Conservation (phyloP, 495 filamentous ascomycete species). For the Podospora sp. region DNA sequence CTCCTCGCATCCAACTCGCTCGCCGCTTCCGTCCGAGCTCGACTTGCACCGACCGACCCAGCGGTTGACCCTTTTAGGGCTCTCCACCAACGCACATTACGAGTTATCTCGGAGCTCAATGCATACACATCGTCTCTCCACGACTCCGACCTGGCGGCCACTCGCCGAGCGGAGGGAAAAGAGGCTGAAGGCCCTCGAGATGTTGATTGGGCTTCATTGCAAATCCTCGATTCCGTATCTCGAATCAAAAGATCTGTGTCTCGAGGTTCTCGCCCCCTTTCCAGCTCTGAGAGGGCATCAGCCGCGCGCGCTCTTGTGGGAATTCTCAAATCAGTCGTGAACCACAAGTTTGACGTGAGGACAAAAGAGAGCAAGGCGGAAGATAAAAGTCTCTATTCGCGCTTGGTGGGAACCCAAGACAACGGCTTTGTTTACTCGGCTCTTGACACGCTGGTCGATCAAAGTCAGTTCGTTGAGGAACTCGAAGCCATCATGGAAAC, state of each 20-base stretch:
- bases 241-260: slow-evolving; percentile 42
- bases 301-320: slow-evolving; percentile 45
- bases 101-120: slow-evolving; percentile 44
- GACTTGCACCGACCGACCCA: slow-evolving; percentile 40
- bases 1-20: slow-evolving; percentile 49
- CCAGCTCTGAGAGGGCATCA: slow-evolving; percentile 36
- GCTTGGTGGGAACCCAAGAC: slow-evolving; percentile 42
- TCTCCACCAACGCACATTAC: slow-evolving; percentile 41
- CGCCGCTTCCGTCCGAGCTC: slow-evolving; percentile 44
- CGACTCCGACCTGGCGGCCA: slow-evolving; percentile 10
- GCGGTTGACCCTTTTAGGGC: slow-evolving; percentile 45
- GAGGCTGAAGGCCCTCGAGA: slow-evolving; percentile 30
- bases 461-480: slow-evolving; percentile 38
- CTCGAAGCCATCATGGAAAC: slow-evolving; percentile 37
- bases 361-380: slow-evolving; percentile 20
- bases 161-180: slow-evolving; percentile 29
- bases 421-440: slow-evolving; percentile 41
- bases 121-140: slow-evolving; percentile 31
- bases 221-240: slow-evolving; percentile 38
- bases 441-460: slow-evolving; percentile 43
- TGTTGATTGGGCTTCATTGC: slow-evolving; percentile 43
- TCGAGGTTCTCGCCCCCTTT: slow-evolving; percentile 39
- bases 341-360: slow-evolving; percentile 33
- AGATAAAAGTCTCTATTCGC: slow-evolving; percentile 42
- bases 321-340: slow-evolving; percentile 43